Evolutionary conservation across 225 moss, liverwort and hornwort genomes (phyloP).

Genomic region (Bryum argenteum): DNA sequence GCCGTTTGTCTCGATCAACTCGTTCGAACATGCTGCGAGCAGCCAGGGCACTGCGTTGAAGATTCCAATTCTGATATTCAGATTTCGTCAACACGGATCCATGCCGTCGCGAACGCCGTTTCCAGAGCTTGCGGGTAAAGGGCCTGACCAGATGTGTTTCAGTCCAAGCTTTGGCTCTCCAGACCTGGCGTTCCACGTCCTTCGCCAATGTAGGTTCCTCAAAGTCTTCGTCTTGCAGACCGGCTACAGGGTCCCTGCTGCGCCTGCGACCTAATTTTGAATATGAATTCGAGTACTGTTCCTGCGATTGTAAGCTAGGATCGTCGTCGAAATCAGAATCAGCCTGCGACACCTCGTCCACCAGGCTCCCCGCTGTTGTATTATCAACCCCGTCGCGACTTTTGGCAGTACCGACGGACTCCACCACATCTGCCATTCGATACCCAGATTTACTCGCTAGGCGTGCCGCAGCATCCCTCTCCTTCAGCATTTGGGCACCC

Average conservation of each 20-base stretch:
- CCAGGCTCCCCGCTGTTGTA: constrained; percentile 18
- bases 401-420: constrained; percentile 22
- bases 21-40: constrained; percentile 73
- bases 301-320: constrained; percentile 32
- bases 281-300: constrained; percentile 10
- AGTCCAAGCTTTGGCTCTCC: constrained; percentile 76
- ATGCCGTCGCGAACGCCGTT: constrained; percentile 59
- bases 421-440: constrained; percentile 45
- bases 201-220: constrained; percentile 67
- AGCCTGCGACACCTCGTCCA: constrained; percentile 29
- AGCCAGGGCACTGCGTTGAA: constrained; percentile 84
- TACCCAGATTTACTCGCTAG: constrained; percentile 74
- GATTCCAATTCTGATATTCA: constrained; percentile 70
- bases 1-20: constrained; percentile 56
- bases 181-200: constrained; percentile 63
- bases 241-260: constrained; percentile 30
- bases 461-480: constrained; percentile 73
- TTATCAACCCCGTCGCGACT: constrained; percentile 23
- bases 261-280: constrained; percentile 30
- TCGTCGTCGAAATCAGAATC: constrained; percentile 46
- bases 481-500: constrained; percentile 38
- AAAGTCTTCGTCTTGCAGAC: constrained; percentile 48
- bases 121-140: constrained; percentile 64
- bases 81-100: constrained; percentile 65
- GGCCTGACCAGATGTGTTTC: constrained; percentile 72